Evolutionary conservation across 2,329 filamentous ascomycete genomes (phyloP).

Genomic region (Apiospora malaysiana): DNA sequence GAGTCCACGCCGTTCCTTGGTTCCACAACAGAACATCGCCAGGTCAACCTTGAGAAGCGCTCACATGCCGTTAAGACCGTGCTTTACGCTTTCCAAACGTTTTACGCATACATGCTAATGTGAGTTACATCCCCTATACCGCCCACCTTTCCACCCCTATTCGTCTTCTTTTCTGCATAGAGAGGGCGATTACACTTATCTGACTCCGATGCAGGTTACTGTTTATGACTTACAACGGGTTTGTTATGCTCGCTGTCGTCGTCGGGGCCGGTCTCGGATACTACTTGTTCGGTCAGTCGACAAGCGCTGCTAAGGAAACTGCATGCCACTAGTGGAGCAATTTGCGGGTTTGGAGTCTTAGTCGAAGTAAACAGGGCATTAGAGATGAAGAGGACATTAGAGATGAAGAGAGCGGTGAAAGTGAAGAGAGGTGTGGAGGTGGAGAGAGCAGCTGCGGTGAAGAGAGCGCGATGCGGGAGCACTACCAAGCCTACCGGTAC

Average conservation of each 20-base stretch:
- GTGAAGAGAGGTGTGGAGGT: too few relatives aligned
- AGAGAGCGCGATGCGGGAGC: too few relatives aligned
- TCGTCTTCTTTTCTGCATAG: too few relatives aligned
- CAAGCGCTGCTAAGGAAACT: conserved; percentile 79
- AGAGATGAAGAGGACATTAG: background rate
- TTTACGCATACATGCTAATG: conserved; percentile 99
- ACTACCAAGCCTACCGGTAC: too few relatives aligned
- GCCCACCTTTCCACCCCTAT: background rate
- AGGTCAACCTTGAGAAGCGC: conserved; percentile 63
- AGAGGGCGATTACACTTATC: background rate
- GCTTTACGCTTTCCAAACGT: conserved; percentile 91
- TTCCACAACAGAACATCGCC: conserved; percentile 76
- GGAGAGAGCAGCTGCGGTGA: too few relatives aligned
- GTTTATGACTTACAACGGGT: conserved; percentile 99
- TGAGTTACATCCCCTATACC: conserved; percentile 58
- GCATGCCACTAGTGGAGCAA: conserved; percentile 76
- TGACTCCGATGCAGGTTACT: conserved; percentile 71
- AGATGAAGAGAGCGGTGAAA: too few relatives aligned
- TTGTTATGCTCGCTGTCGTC: conserved; percentile 92
- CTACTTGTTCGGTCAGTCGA: conserved; percentile 75
- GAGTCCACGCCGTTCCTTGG: conserved; percentile 67
- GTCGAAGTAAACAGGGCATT: too few relatives aligned
- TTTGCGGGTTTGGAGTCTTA: background rate
- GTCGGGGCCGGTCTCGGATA: conserved; percentile 91
- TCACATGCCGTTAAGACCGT: conserved; percentile 80